Evolutionary conservation across 345 rosid species (phyloP), one percentile per base, ranked within the genome.

Genomic region (Heritiera littoralis): DNA sequence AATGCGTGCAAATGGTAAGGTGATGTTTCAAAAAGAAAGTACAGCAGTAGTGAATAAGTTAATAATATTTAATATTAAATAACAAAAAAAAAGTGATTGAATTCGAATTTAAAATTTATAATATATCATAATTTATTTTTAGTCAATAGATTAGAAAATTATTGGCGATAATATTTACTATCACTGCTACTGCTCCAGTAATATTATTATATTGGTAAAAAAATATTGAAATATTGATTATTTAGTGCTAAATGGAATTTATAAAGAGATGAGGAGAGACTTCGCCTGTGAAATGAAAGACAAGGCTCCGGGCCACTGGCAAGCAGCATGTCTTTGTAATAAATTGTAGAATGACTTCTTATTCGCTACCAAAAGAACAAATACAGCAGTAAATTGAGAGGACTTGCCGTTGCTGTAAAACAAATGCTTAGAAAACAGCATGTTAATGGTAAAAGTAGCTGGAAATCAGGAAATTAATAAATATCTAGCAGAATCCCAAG

Each of bases 221-320:
- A 4, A 13, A 20, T 9, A 52, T 0, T 54, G 59, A 5, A 54
- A 54, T 2, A 35, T 40, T 54, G 56, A 52, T 52, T 15, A 5
- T 5, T 15, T 52, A 14, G n/a, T 18, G 18, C 56, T 51, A 51
- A 71, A 71, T 72, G 63, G 35, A 18, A 9, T 1, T 35, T 35
- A 71, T 3, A 17, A 51, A 51, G 15, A 13, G 9, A 6, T 4
- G 20, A 8, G 6, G 15, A 23, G 70, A 41, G 38, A 46, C 1
- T 48, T 70, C 0, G 76, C 76, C 76, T 54, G 20, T 32, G 48
- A 54, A 72, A 72, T 55, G 64, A 38, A 54, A 54, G 64, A 72
- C 76, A 72, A 54, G 48, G 76, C 30, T 54, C 0, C 3, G 38
- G 38, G 38, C 38, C 38, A 35, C 30, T 72, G 58, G 7, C 12